A percentile compares a stretch with the other conserved stretches of the same genome.
Evolutionary conservation across 163 green algal species (phyloP).

Genomic region (Picocystis sp.): DNA sequence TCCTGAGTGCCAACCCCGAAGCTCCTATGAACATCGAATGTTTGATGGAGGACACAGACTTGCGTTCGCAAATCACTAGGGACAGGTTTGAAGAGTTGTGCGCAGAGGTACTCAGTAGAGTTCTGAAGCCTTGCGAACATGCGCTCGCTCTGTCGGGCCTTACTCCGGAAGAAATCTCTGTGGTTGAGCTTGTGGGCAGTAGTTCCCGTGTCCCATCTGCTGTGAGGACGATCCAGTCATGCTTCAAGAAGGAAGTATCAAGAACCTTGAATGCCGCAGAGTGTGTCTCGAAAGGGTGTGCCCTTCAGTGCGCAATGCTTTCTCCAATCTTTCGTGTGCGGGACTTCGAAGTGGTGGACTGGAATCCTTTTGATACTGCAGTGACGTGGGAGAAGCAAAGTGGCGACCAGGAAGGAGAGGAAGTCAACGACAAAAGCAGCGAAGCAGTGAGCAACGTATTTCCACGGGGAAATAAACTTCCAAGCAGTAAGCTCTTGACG

Average conservation of each 20-base stretch:
- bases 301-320: constrained; percentile 96
- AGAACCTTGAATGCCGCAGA: constrained; percentile 6
- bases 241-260: no score
- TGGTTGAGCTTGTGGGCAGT: constrained; percentile 78
- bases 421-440: no score
- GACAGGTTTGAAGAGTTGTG: constrained; percentile 62
- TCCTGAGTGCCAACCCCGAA: constrained; percentile 83
- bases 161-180: constrained; percentile 42
- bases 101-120: constrained; percentile 26
- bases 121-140: constrained; percentile 30
- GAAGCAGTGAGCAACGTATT: constrained; percentile 27
- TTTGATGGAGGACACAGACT: constrained; percentile 85
- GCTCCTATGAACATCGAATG: constrained; percentile 83
- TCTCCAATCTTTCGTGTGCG: constrained; percentile 71
- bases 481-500: constrained; percentile 74
- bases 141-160: constrained; percentile 29
- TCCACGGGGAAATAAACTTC: constrained; percentile 54
- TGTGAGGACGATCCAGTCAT: no score
- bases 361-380: background rate
- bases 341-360: constrained; percentile 64
- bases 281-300: constrained; percentile 51
- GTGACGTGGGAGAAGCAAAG: no score
- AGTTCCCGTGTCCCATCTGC: constrained; percentile 53
- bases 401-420: no score
- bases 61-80: constrained; percentile 40